phyloP scores from a whole-genome alignment of 305 asterid species.

The Fraxinus platypoda region DNA sequence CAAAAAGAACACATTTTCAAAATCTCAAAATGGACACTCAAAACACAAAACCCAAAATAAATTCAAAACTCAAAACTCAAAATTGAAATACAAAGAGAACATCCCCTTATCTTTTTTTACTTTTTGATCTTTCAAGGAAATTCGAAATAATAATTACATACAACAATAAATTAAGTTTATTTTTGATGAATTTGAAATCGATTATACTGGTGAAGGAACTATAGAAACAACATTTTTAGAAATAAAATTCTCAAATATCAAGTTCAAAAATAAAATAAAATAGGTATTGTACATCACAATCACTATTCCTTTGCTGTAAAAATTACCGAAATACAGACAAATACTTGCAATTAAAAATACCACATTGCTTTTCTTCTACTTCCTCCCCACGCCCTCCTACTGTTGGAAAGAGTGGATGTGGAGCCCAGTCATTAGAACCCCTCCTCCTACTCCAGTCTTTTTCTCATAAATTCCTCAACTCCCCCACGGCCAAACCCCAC shows the following conservation, averaged over 20 bases:
- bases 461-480: slow-evolving; percentile 68
- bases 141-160: background rate
- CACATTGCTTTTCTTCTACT: slow-evolving; percentile 61
- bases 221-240: background rate
- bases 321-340: background rate
- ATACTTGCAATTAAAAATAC: slow-evolving; percentile 22
- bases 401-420: slow-evolving; percentile 27
- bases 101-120: background rate
- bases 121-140: background rate
- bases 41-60: too few species aligned
- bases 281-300: slow-evolving; percentile 21
- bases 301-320: background rate
- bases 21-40: too few species aligned
- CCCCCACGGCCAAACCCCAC: slow-evolving; percentile 15
- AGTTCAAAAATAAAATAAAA: slow-evolving; percentile 14
- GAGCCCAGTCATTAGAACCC: slow-evolving; percentile 43
- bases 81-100: too few species aligned
- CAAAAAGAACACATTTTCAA: too few species aligned
- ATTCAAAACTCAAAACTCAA: too few species aligned
- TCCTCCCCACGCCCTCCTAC: slow-evolving; percentile 15
- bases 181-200: background rate
- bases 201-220: background rate
- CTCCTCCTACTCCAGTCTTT: slow-evolving; percentile 38
- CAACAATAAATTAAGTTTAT: background rate
- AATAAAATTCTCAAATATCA: background rate